Evolutionary conservation across 768 basidiomycete species (phyloP), one percentile per base, ranked within the genome.

Genomic region (Leccinum truebloodii): DNA sequence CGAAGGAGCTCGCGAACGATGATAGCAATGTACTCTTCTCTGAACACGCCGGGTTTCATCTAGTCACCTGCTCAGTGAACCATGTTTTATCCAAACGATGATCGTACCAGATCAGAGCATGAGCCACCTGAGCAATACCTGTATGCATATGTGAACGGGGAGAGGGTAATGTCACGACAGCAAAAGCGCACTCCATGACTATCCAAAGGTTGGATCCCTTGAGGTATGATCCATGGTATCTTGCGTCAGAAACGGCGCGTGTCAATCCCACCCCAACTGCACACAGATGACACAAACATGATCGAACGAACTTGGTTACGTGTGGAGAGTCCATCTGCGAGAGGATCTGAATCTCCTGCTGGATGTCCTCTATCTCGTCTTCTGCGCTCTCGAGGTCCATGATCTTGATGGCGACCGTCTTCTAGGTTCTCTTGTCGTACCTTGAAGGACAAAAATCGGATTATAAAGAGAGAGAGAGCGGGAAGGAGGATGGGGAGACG

Each of bases 321-420:
- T 92, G 90, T 26, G 92, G 89, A 26, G 95, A 98, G 76, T 98
- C 96, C 65, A 99, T 77, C 72, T 98, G 95, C 6, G 93, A 94
- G 14, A 99, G 85, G 63, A 99, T 98, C 75, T 97, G 94, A 58
- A 99, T 98, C 76, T 99, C 97, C 74, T 97, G 94, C 69, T 98
- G 94, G 61, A 99, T 98, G 78, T 98, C 97, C 74, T 98, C 97
- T 71, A 98, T 98, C 79, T 99, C 97, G 72, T 99, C 97, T 76
- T 98, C 97, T 55, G 96, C 96, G 71, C 92, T 94, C 76, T 99
- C 97, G 34, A 99, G 85, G 80, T 98, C 95, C 73, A 99, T 98
- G 68, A 98, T 96, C 87, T 95, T 99, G 81, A 99, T 98, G 49
- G 97, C 97, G 26, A 99, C 97, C 1, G 96, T 95, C 79, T 90